phyloP scores from a whole-genome alignment of 2,329 filamentous ascomycete genomes.

The Trichoderma koningiopsis region DNA sequence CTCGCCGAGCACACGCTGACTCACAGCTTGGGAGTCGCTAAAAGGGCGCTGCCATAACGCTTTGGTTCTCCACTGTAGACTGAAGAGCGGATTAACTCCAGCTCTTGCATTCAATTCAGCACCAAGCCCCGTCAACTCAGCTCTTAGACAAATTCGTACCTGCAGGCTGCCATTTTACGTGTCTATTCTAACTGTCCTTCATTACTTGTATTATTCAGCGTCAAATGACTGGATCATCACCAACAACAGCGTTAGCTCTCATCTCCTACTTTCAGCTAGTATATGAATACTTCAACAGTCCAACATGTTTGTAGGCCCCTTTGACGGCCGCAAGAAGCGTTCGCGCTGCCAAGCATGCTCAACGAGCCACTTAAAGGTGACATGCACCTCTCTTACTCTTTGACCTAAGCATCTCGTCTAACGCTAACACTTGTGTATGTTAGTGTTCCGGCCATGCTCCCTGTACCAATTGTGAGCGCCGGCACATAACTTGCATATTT shows the following conservation, averaged over 20 bases:
- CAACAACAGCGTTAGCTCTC: neutral
- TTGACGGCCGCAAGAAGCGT: conserved; percentile 38
- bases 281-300: neutral
- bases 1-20: conserved; percentile 2
- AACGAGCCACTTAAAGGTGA: conserved; percentile 40
- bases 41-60: neutral
- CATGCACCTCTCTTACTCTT: neutral
- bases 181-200: too few relatives aligned
- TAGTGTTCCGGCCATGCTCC: conserved; percentile 40
- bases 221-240: neutral
- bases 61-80: neutral
- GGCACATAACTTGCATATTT: conserved; percentile 32
- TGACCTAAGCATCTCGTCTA: neutral
- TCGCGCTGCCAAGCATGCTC: conserved; percentile 38
- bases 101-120: neutral
- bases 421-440: neutral
- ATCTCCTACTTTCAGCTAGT: neutral
- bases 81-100: neutral
- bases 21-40: conserved; percentile 1
- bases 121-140: neutral
- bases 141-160: too few relatives aligned
- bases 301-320: conserved; percentile 38
- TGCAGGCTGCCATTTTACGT: neutral
- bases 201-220: neutral
- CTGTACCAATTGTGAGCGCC: conserved; percentile 37